Evolutionary conservation across 768 basidiomycete genomes (phyloP), one percentile per base, ranked within the genome.

Genomic region (Terana coerulea): DNA sequence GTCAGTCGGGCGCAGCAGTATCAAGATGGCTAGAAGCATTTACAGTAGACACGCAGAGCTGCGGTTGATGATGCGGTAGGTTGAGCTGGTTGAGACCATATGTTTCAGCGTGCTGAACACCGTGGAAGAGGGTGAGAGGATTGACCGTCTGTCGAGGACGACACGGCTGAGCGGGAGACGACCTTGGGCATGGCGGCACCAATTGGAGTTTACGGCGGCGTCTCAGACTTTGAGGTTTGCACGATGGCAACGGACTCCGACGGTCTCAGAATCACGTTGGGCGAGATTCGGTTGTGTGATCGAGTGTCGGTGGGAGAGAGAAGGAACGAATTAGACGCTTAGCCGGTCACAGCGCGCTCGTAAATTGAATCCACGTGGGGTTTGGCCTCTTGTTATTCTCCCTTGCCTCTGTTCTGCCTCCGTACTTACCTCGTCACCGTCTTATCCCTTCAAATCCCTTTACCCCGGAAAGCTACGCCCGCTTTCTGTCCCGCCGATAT

Each of bases 111-210:
- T 28, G 41, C 48, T 51, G 36, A 46, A 42, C 42, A 42, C 29
- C 53, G 55, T 46, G 29, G 28, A 29, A 24, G 47, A 26, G 24
- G 40, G 46, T 24, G 35, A 39, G 53, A 42, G 47, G 40, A 55
- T 45, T 55, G 46, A 90, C 90, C 89, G 64, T 91, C 88, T 30
- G 90, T 83, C 3, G 91, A 94, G 2, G 91, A 90, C 8, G 92
- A 93, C 54, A 93, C 81, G 3, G 89, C 86, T 35, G 89, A 93
- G 58, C 91, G 81, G 3, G 91, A 92, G 62, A 94, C 80, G 56
- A 97, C 89, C 68, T 95, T 95, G 47, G 93, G 93, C 93, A 95
- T 95, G 52, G 58, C 29, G 31, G 42, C 33, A n/a, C n/a, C 28
- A 26, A 41, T 10, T 21, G 12, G 29, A 41, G n/a, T n/a, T n/a